phyloP scores from a whole-genome alignment of 106 monocot species.

The Dendrobium officinale region DNA sequence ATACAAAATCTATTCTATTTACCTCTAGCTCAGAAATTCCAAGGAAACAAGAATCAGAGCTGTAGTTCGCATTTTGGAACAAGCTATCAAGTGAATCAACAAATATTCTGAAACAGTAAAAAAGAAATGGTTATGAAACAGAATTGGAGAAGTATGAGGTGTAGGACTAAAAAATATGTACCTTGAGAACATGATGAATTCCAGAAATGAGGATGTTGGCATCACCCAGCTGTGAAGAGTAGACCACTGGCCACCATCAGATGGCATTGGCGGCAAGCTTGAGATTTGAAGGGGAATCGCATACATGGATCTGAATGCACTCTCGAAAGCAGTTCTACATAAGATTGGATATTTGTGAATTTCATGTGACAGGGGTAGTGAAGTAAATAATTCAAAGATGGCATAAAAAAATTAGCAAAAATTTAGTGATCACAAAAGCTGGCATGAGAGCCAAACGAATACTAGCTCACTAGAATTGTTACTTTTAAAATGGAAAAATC shows the following conservation, averaged over 20 bases:
- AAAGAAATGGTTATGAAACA: not conserved
- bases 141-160: no score
- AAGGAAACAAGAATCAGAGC: slow-evolving; percentile 38
- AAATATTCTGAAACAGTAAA: slow-evolving; percentile 57
- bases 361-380: no score
- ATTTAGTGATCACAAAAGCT: not conserved
- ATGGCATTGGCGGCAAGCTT: slow-evolving; percentile 81
- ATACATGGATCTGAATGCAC: slow-evolving; percentile 72
- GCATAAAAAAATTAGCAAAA: not conserved
- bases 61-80: slow-evolving; percentile 21
- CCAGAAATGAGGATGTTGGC: slow-evolving; percentile 87
- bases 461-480: not conserved
- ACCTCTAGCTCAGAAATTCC: slow-evolving; percentile 81
- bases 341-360: slow-evolving; percentile 1
- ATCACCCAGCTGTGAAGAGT: slow-evolving; percentile 93
- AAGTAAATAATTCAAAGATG: not conserved
- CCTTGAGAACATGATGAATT: slow-evolving; percentile 94
- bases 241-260: slow-evolving; percentile 64
- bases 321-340: slow-evolving; percentile 57
- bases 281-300: slow-evolving; percentile 28
- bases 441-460: not conserved
- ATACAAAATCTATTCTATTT: not conserved
- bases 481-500: not conserved
- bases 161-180: slow-evolving; percentile 10
- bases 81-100: slow-evolving; percentile 72